phyloP scores from a whole-genome alignment of 2,329 filamentous ascomycete species.

The Aspergillus sp. region DNA sequence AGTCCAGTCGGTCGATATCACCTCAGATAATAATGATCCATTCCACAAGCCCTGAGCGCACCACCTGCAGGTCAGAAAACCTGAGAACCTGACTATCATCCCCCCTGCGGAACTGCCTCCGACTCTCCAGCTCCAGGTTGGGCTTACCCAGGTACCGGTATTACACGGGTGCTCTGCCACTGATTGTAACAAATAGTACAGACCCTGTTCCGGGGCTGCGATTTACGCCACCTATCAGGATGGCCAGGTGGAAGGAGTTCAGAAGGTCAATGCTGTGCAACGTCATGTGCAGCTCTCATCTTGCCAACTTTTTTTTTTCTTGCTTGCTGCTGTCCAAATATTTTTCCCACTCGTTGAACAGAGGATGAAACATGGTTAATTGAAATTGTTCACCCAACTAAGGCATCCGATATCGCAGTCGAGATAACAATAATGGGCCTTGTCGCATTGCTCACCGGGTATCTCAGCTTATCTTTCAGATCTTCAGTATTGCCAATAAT shows the following conservation, averaged over 20 bases:
- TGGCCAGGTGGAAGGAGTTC: slow-evolving; percentile 2
- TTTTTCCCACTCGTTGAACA: neutral
- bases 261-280: slow-evolving; percentile 9
- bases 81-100: neutral
- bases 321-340: neutral
- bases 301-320: slow-evolving; percentile 3
- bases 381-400: neutral
- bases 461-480: neutral
- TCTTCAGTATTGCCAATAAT: neutral
- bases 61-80: neutral
- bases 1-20: neutral
- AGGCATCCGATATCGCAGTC: neutral
- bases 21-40: slow-evolving; percentile 1
- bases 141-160: neutral
- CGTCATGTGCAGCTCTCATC: slow-evolving; percentile 8
- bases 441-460: neutral
- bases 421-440: neutral
- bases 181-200: neutral
- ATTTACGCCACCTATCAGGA: slow-evolving; percentile 3
- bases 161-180: neutral
- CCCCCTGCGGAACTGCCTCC: neutral
- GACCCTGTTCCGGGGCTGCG: neutral
- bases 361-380: neutral
- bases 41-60: neutral
- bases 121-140: neutral